Base-by-base conservation (phyloP, 805 yeast species). In the Kodamaea restingae region DNA sequence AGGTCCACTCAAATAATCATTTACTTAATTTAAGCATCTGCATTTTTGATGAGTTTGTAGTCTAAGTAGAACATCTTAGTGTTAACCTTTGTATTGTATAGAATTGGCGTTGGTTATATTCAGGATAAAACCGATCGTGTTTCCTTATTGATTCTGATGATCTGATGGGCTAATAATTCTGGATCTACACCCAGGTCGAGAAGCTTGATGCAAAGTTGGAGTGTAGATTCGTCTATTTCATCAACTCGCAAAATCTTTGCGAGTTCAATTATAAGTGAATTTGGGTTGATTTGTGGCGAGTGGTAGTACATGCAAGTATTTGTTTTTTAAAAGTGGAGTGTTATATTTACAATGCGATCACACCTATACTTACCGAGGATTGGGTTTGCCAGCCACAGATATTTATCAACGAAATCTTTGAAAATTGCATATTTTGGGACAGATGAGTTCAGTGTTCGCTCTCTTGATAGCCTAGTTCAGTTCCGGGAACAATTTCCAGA, bases 381-480 rank as follows among this genome's bases (percentile, higher is more conserved):
- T 7, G 10, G 12, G 10, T 4, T n/a, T 7, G 12, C n/a, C 11
- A 25, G 10, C n/a, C 7, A 7, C 7, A 25, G 27, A 25, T n/a
- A 25, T 17, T 36, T n/a, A 14, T 18, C 28, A 10, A 36, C 27
- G 12, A 29, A n/a, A 15, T 35, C 27, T 17, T 38, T 51, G 14
- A 38, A 39, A 26, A 57, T 86, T 7, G 85, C 88, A 1, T 84
- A 77, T 52, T 87, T 87, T 57, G 96, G 96, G 0, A 76, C 88
- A 1, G 96, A 87, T 53, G 58, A 56, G 15, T 87, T 86, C 58
- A 80, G 88, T 48, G 71, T 79, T 18, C 63, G 58, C 7, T 74
- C 84, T 3, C 63, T 86, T 12, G 51, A 58, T 7, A 63, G 61
- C 21, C 49, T 62, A 11, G 48, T 73, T 6, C 48, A 67, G 3